Base-by-base conservation (phyloP, 2,329 filamentous ascomycete genomes). In the Cytospora piceae region DNA sequence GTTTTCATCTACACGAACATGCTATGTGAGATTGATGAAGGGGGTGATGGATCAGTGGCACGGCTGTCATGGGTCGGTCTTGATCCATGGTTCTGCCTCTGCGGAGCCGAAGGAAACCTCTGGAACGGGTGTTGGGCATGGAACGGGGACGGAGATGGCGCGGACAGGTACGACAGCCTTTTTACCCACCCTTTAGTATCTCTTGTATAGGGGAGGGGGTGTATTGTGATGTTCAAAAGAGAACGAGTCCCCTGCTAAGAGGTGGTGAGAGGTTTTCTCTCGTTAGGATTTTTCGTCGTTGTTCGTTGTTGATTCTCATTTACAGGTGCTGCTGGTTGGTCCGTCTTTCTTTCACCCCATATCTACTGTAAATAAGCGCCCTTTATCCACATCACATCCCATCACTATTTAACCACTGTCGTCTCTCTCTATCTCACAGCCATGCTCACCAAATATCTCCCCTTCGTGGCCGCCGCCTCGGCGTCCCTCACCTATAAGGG, bases 401-500 rank as follows among this genome's bases (percentile, higher is more conserved):
- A 4, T 22, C 1, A 37, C 34, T 46, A 11, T 24, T 49, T 14
- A 24, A 5, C 3, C 8, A 49, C 46, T 9, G n/a, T 34, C 37
- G 29, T 57, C 53, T n/a, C 53, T 56, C 55, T 55, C 32, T 27
- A 12, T 37, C 17, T 27, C 27, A 39, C 7, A 61, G 17, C 51
- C 9, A 67, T 67, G 58, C 54, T 67, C 46, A 60, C 63, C 52
- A 61, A 52, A 37, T 56, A 57, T 20, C 32, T 67, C 27, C 55
- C 61, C 17, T 54, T 61, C 27, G 27, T 65, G 32, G 56, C 63
- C 24, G 37, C 56, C 34, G 63, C 63, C 39, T 67, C 66, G 24
- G 66, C 63, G 15, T 53, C 64, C 8, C 67, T 68, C 12, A 68
- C 61, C 55, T 68, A 68, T 32, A 51, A 56, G 42, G 67, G 67